Percentiles rank a stretch among this genome's conserved stretches.
Conservation (phyloP, 352 stramenopile species). For the Phytopythium vexans region DNA sequence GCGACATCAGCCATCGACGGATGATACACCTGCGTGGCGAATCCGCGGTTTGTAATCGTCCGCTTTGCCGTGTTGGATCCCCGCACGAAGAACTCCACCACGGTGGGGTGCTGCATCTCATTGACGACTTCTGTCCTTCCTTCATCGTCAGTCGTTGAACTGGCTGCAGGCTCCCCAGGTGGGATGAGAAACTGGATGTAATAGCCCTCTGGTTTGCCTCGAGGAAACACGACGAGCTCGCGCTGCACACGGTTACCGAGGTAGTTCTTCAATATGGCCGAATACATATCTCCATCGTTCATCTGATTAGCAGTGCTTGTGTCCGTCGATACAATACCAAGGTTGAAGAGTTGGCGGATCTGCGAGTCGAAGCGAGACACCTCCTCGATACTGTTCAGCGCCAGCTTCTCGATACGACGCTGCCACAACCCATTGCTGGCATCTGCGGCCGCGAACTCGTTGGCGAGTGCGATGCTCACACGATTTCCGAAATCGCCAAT, state of each 20-base stretch:
- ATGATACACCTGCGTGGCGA: slow-evolving; percentile 56
- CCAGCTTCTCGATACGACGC: slow-evolving; percentile 10
- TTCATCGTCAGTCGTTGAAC: slow-evolving; percentile 9
- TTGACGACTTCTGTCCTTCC: slow-evolving; percentile 4
- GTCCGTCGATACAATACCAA: not conserved
- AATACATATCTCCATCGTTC: not conserved
- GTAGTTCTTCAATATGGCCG: slow-evolving; percentile 16
- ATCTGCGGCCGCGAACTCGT: not conserved
- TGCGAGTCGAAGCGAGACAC: slow-evolving; percentile 16
- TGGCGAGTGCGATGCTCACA: not conserved
- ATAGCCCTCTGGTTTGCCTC: slow-evolving; percentile 38
- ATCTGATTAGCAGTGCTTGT: slow-evolving; percentile 12
- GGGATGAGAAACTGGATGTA: slow-evolving; percentile 67
- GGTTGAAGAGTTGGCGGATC: slow-evolving; percentile 5
- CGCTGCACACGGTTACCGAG: slow-evolving; percentile 34
- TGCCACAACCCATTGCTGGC: slow-evolving; percentile 6
- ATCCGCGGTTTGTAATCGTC: slow-evolving; percentile 25
- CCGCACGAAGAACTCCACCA: slow-evolving; percentile 43
- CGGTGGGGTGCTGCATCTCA: not conserved
- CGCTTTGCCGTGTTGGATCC: slow-evolving; percentile 27
- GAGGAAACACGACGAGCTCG: slow-evolving; percentile 46
- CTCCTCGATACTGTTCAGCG: slow-evolving; percentile 10
- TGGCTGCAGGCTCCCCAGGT: slow-evolving; percentile 2
- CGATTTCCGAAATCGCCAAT: slow-evolving; percentile 26
- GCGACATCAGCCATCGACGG: slow-evolving; percentile 31